Base-by-base conservation (phyloP, 768 basidiomycete genomes). In the Boletus reticuloceps region DNA sequence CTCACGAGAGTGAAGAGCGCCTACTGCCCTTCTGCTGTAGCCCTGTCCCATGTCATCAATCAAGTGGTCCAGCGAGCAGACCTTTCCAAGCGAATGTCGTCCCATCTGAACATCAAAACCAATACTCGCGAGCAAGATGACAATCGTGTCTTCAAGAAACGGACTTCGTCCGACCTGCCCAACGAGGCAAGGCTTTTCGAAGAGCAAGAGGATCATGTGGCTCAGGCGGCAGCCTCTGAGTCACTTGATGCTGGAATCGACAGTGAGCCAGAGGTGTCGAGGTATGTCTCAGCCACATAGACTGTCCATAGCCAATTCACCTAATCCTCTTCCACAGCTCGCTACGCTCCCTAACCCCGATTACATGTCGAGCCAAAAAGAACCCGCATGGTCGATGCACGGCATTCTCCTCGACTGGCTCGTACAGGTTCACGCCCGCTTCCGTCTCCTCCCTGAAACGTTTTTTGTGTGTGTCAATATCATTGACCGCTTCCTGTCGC, bases 371-470 rank as follows among this genome's bases (percentile, higher is more conserved):
- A 79, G 71, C 56, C 94, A 98, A 70, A 81, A 82, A 54, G 88
- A 93, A 51, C 79, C 96, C 29, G 86, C 84, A 14, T 96, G 93
- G 93, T 83, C 84, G 47, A 92, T 94, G 84, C 88, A 94, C 12
- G 87, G 85, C 9, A 83, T 94, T 48, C 83, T 98, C 17, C 84
- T 90, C 59, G 94, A 96, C 77, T 97, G 94, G 94, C 79, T 98
- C 52, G 84, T 97, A 59, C 91, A 94, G 72, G 87, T 95, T 16
- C 95, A 97, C 68, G 80, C 81, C 47, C 87, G 87, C 60, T 95
- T 94, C 79, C 83, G 83, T 52, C 79, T 97, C 32, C 78, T 91
- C 11, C 90, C 91, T 16, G 94, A 98, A 72, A 95, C 95, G 1
- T 83, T 97, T 53, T 96, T 95, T 76, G 82, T 96, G 54, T 85